Evolutionary conservation across 2,329 filamentous ascomycete species (phyloP), one percentile per base, ranked within the genome.

Genomic region (Elsinoe ampelina): DNA sequence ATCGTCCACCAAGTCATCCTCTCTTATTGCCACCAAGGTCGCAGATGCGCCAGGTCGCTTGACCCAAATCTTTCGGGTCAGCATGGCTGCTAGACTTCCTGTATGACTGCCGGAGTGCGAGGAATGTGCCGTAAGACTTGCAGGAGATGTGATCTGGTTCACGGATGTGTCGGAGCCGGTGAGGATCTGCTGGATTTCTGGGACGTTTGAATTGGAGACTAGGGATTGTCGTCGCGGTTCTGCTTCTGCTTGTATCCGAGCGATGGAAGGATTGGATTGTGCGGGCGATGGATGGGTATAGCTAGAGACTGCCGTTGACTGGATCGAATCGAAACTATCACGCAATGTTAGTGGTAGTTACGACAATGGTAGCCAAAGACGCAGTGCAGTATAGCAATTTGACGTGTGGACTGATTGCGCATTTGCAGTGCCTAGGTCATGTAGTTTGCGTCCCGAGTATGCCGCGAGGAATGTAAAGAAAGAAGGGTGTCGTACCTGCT

Each of bases 1-100:
- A 72, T 96, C 92, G 70, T 98, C 93, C 58, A 97, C 91, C 64
- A 97, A 75, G 67, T 95, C 90, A 65, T 95, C 89, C 66, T 95
- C 87, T 63, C 83, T 80, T 65, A 95, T 87, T 59, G 86, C 83
- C 57, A 98, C 86, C 65, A 93, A 78, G 12, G 93, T 98, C 38
- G 92, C 84, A 57, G 92, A 96, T 58, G 85, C 87, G 62, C 85
- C 81, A 17, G 87, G 87, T 65, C 92, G 81, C 76, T 87, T 93
- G 68, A 97, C 92, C 93, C 93, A 98, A 42, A 60, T 35, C 30
- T 55, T 57, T 19, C 58, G 58, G 22, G 39, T 42, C 41, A 45
- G 41, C 39, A 52, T 52, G 48, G 48, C 48, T 52, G 48, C 48
- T 38, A 52, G 17, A 17, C 48, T 52, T 13, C n/a, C n/a, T 7